Evolutionary conservation across 148 eudicot species (phyloP).

Genomic region (Silene uniflora): DNA sequence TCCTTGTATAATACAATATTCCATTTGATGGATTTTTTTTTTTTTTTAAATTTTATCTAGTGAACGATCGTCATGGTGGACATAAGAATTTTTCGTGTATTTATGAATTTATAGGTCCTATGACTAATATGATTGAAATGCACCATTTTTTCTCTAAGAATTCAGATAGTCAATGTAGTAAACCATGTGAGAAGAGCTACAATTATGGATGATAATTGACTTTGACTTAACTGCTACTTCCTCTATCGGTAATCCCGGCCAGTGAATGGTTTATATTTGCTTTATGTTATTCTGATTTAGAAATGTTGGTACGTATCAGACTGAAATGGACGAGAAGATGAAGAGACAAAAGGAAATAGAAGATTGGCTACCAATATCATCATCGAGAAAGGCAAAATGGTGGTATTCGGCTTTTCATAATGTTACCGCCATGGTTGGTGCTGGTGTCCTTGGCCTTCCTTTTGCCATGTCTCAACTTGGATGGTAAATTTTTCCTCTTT

Average conservation of each 20-base stretch:
- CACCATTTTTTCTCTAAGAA: no score
- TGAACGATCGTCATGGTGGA: no score
- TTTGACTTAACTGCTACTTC: not conserved
- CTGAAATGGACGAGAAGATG: slow-evolving; percentile 21
- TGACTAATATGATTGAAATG: no score
- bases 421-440: slow-evolving; percentile 43
- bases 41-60: no score
- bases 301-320: not conserved
- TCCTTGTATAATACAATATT: no score
- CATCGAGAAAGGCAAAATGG: slow-evolving; percentile 37
- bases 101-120: no score
- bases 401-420: slow-evolving; percentile 41
- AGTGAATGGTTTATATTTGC: no score
- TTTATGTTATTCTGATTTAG: not conserved
- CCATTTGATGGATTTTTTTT: no score
- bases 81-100: no score
- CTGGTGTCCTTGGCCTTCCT: slow-evolving; percentile 38
- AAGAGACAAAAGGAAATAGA: slow-evolving; percentile 32
- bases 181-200: not conserved
- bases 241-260: no score
- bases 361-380: slow-evolving; percentile 34
- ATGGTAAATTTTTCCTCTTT: slow-evolving; percentile 15
- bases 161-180: no score
- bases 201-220: not conserved
- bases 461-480: slow-evolving; percentile 38